These are phyloP conservation scores for Sechiopsis laciniata DNA, from an alignment of 306 rosid genomes.

Conservation along the genomic window DNA sequence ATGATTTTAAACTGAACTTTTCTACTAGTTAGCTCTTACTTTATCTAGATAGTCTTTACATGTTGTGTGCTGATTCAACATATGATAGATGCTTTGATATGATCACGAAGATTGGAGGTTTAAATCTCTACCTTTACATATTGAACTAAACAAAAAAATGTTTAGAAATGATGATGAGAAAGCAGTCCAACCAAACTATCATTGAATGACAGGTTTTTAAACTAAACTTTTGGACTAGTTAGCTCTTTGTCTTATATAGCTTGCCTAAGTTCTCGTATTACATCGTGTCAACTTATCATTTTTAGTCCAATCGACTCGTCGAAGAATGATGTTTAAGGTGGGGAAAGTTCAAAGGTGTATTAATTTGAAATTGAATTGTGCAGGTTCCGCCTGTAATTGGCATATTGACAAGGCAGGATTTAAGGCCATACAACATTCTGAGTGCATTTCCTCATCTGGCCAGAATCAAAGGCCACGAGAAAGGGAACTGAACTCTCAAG, in stretches of 20 bases:
- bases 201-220: neutral
- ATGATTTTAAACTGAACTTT: no score
- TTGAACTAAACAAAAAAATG: no score
- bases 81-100: no score
- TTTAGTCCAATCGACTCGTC: neutral
- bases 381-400: conserved; percentile 75
- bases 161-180: no score
- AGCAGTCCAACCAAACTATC: neutral
- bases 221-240: neutral
- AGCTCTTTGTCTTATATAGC: neutral
- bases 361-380: conserved; percentile 22
- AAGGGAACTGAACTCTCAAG: conserved; percentile 24
- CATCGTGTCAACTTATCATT: neutral
- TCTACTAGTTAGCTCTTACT: no score
- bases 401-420: conserved; percentile 81
- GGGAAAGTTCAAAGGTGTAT: neutral
- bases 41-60: no score
- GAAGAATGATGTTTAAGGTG: no score
- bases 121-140: no score
- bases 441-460: conserved; percentile 61
- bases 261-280: neutral
- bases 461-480: conserved; percentile 40
- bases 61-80: neutral
- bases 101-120: no score
- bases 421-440: conserved; percentile 64